Evolutionary conservation across 2,329 filamentous ascomycete species (phyloP).

Genomic region (Botryotinia globosa): DNA sequence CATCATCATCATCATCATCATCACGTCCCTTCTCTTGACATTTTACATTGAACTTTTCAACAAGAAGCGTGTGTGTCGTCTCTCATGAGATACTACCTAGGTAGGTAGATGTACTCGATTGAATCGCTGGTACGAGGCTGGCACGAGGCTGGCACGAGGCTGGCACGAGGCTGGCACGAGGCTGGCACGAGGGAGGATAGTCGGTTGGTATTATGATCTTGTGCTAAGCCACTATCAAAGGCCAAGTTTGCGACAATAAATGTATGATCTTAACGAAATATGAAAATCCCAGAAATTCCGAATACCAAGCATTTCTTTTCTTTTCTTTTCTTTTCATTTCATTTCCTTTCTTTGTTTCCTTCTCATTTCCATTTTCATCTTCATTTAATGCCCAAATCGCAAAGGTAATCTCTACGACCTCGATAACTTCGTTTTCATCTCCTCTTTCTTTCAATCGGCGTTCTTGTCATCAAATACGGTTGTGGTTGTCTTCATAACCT

Average conservation of each 20-base stretch:
- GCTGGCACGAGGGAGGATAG: too few relatives aligned
- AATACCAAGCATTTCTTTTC: slow-evolving; percentile 3
- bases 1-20: too few relatives aligned
- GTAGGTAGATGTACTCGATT: not conserved
- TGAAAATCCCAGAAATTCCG: not conserved
- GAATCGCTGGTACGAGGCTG: not conserved
- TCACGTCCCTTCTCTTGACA: not conserved
- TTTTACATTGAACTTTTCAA: not conserved
- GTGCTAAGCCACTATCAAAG: not conserved
- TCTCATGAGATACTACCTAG: too few relatives aligned
- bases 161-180: too few relatives aligned
- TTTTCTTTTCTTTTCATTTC: not conserved
- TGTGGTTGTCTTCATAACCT: too few relatives aligned
- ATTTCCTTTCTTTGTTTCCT: slow-evolving; percentile 2
- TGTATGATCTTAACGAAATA: slow-evolving; percentile 1
- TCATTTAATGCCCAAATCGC: not conserved
- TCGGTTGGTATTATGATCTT: not conserved
- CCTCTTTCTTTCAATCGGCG: too few relatives aligned
- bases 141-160: too few relatives aligned
- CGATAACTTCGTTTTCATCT: not conserved
- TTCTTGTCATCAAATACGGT: not conserved
- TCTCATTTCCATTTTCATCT: not conserved
- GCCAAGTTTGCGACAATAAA: slow-evolving; percentile 18
- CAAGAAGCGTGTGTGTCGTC: not conserved
- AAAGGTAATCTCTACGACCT: not conserved